Evolutionary conservation across 1,139 yeast genomes (phyloP), one percentile per base, ranked within the genome.

Genomic region (Taphrina sp.): DNA sequence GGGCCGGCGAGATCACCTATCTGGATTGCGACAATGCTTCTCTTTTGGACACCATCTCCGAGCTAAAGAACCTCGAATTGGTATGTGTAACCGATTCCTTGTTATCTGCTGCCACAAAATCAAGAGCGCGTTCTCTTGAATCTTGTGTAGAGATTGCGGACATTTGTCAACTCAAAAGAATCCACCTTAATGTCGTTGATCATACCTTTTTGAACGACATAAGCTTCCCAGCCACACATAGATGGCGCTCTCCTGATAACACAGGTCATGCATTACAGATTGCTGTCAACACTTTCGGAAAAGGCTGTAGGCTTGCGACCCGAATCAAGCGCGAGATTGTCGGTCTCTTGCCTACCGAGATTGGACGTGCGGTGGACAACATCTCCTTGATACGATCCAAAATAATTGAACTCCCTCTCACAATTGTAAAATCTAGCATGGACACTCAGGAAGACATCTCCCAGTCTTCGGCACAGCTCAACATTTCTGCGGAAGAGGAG

Each of bases 261-360:
- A 71, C 73, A 0, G 81, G 83, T 56, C 95, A 95, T 1, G 82
- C 80, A 60, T 80, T 90, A 69, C 94, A 86, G 68, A 64, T 90
- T 52, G 95, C 95, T 0, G 81, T 90, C 3, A 82, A 94, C 5
- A 90, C 97, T 0, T 78, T 82, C 35, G 95, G 96, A 0, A 85
- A 85, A 69, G 96, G 97, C 1, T 90, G 96, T 70, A 80, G 88
- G 59, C 72, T 90, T 57, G 95, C 96, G 0, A 79, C 83, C 58
- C 75, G 95, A 62, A 77, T 90, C 64, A 83, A 82, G 64, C 73
- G 97, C 60, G 95, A 87, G 63, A 71, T 88, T 31, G 80, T 81
- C 1, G 74, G 78, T 52, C 69, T 77, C 4, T 72, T 90, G 39
- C 96, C 97, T 0, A 62, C 74, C 1, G 80, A 88, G 64, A 78